phyloP scores from a whole-genome alignment of 495 filamentous ascomycete genomes.

The Parathielavia appendiculata region DNA sequence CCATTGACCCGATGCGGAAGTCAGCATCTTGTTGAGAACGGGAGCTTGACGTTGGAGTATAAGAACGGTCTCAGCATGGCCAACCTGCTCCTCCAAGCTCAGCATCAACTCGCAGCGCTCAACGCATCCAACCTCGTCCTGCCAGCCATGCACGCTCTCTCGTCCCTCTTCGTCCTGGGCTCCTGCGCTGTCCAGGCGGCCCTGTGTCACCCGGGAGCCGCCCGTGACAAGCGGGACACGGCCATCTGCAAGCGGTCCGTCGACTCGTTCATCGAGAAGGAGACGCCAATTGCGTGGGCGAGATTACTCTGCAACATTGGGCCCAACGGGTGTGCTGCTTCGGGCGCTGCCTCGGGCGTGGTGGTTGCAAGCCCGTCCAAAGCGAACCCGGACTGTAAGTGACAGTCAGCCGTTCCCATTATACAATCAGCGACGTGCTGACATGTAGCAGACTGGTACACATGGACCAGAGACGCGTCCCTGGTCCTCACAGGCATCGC shows the following conservation, averaged over 20 bases:
- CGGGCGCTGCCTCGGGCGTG: conserved; percentile 46
- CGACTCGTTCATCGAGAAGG: conserved; percentile 51
- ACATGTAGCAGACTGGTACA: conserved; percentile 48
- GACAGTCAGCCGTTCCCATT: not conserved
- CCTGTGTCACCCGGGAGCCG: conserved; percentile 37
- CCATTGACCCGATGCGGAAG: conserved; percentile 1
- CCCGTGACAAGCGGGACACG: conserved; percentile 33
- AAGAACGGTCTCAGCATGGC: conserved; percentile 26
- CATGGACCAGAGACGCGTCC: conserved; percentile 69
- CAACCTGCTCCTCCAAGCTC: conserved; percentile 11
- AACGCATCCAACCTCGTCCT: conserved; percentile 32
- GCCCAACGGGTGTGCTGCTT: conserved; percentile 43
- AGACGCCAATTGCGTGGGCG: conserved; percentile 48
- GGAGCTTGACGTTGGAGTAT: conserved; percentile 7
- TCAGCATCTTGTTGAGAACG: not conserved
- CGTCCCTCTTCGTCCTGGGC: conserved; percentile 44
- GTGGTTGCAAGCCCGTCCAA: conserved; percentile 61
- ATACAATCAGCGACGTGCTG: not conserved
- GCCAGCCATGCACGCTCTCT: conserved; percentile 42
- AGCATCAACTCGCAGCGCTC: conserved; percentile 18
- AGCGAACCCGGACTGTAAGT: conserved; percentile 56
- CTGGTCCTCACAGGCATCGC: conserved; percentile 57
- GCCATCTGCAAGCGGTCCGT: conserved; percentile 43
- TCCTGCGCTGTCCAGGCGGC: conserved; percentile 44
- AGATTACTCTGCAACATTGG: conserved; percentile 60